Base-by-base conservation (phyloP, 305 asterid genomes). In the Rubia occidens region DNA sequence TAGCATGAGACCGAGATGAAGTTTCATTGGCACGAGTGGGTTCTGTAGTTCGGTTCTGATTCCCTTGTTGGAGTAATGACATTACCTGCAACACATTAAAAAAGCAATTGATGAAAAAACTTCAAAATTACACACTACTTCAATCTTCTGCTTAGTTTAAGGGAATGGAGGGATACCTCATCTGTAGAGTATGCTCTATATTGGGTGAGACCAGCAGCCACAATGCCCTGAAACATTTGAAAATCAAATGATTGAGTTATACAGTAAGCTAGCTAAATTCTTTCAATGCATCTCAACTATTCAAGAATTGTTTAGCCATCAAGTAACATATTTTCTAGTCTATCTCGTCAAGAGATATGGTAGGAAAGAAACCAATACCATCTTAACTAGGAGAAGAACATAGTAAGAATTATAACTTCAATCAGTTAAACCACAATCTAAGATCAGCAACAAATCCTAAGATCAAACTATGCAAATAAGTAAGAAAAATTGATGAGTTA, bases 1-100 rank as follows among this genome's bases (percentile, higher is more conserved):
- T 86, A 60, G 91, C 91, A 75, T 84, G 91, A 68, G 91, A 86
- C 42, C 91, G 80, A 3, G 91, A 86, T 53, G 91, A 86, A 54
- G 91, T 86, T 78, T 84, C 88, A 71, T 86, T 86, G 53, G 79
- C 85, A 45, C 87, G 86, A 75, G 91, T 86, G 35, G 91, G 89
- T 74, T 86, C 91, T 42, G 91, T 86, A 5, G 86, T 84, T 75
- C 91, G 76, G 75, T 82, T 82, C 37, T 15, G 75, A 68, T 86
- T 86, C 60, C 91, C 91, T 79, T 82, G 89, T 66, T 86, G 91
- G 69, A 86, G 89, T 66, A 86, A 79, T 61, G 85, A 79, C 91
- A 86, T 86, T 53, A 85, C 90, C 90, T 85, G 75, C 59, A 24
- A 18, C 32, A 56, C 26, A 64, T 56, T 20, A 20, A 55, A 60